Conservation (phyloP, 2,329 filamentous ascomycete species). For the Phialocephala sp. region DNA sequence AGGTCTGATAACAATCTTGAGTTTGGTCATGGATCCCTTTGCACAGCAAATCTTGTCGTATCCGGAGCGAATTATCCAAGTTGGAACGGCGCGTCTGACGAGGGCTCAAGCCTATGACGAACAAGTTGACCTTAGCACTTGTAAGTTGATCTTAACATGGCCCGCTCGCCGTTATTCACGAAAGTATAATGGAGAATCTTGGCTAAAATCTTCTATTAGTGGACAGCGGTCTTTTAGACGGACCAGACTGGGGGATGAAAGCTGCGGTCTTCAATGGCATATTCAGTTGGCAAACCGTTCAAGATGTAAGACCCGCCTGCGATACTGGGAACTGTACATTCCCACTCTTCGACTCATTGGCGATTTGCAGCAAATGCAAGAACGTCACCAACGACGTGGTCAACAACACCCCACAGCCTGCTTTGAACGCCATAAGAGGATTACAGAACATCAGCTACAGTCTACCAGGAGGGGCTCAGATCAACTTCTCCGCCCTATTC, state of each 20-base stretch:
- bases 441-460: conserved; percentile 16
- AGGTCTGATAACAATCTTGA: conserved; percentile 3
- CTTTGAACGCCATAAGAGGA: neutral
- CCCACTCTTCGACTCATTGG: conserved; percentile 16
- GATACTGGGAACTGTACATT: conserved; percentile 16
- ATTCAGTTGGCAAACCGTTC: conserved; percentile 13
- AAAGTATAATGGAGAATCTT: neutral
- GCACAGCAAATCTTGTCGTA: conserved; percentile 14
- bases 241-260: conserved; percentile 17
- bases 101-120: conserved; percentile 15
- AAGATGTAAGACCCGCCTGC: conserved; percentile 6
- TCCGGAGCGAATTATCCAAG: neutral
- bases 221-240: conserved; percentile 13
- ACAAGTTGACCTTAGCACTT: conserved; percentile 9
- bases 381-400: conserved; percentile 15
- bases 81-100: neutral
- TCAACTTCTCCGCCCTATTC: conserved; percentile 10
- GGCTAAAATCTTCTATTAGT: conserved; percentile 2
- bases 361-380: conserved; percentile 19
- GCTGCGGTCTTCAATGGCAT: conserved; percentile 19
- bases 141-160: neutral
- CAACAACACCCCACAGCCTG: conserved; percentile 1
- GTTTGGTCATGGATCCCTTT: conserved; percentile 14
- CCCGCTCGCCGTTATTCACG: neutral
- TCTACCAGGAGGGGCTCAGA: conserved; percentile 14